Conservation (phyloP, 2,329 filamentous ascomycete genomes). For the Curvularia hawaiiensis region DNA sequence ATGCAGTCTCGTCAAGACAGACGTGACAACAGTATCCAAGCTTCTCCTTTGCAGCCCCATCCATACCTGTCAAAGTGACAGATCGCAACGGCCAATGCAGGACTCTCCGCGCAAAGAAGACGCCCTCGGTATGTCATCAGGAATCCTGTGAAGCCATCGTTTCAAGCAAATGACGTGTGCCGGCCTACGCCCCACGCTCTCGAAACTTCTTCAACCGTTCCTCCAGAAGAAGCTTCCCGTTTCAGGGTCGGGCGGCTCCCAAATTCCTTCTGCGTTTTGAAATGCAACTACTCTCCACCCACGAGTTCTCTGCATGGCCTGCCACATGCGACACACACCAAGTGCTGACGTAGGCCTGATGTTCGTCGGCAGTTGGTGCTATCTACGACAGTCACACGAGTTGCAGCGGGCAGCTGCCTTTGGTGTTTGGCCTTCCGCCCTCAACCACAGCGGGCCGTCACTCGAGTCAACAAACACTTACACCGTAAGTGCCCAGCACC, state of each 20-base stretch:
- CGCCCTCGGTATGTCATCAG: conserved; percentile 3
- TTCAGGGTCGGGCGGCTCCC: conserved; percentile 12
- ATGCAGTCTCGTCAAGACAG: not conserved
- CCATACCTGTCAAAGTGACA: not conserved
- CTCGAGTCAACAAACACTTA: conserved; percentile 5
- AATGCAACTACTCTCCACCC: conserved; percentile 5
- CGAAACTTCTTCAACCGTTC: conserved; percentile 16
- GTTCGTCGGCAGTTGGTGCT: conserved; percentile 2
- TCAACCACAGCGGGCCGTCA: not conserved
- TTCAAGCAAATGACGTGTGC: conserved; percentile 31
- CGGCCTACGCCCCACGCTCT: conserved; percentile 16
- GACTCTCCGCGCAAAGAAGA: not conserved
- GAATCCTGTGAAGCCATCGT: conserved; percentile 20
- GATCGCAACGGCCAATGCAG: not conserved
- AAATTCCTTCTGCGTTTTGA: conserved; percentile 3
- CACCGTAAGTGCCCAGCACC: not conserved
- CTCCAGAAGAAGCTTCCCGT: conserved; percentile 5
- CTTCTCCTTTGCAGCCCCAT: not conserved
- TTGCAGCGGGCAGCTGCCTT: conserved; percentile 13
- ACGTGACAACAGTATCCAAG: not conserved
- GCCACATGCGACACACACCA: conserved; percentile 15
- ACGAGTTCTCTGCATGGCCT: not conserved
- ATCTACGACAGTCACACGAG: conserved; percentile 10
- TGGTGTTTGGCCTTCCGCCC: not conserved
- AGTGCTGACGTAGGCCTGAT: conserved; percentile 10